A percentile compares a stretch with the other conserved stretches of the same genome.
Conservation (phyloP, 805 yeast species). For the Kodamaea fukazawae region DNA sequence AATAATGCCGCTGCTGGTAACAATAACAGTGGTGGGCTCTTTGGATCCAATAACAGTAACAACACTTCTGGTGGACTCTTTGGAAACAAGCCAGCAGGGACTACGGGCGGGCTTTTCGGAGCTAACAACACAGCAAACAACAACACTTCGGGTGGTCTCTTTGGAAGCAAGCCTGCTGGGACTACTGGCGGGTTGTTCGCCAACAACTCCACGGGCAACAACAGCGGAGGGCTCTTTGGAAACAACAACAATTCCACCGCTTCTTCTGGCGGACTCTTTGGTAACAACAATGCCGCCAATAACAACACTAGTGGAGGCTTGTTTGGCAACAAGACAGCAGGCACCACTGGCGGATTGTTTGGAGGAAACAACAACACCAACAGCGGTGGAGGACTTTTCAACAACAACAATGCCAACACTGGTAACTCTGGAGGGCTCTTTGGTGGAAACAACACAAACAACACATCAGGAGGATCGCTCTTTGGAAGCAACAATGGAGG, state of each 20-base stretch:
- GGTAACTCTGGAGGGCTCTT: constrained; percentile 27
- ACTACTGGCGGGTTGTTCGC: constrained; percentile 17
- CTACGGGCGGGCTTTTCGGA: constrained; percentile 26
- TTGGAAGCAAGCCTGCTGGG: constrained; percentile 28
- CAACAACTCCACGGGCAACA: constrained; percentile 15
- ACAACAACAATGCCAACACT: constrained; percentile 16
- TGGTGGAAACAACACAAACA: constrained; percentile 13
- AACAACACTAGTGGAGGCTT: constrained; percentile 12
- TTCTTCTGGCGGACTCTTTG: constrained; percentile 27
- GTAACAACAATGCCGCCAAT: constrained; percentile 11
- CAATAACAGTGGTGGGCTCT: constrained; percentile 24
- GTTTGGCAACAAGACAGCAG: constrained; percentile 28
- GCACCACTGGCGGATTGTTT: constrained; percentile 18
- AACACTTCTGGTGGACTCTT: constrained; percentile 12
- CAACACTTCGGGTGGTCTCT: constrained; percentile 42
- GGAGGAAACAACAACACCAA: constrained; percentile 18
- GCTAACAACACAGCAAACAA: constrained; percentile 19
- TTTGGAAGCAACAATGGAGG: constrained; percentile 12
- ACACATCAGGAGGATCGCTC: neutral
- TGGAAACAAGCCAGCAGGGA: constrained; percentile 14
- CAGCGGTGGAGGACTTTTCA: constrained; percentile 31
- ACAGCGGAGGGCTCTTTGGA: constrained; percentile 10
- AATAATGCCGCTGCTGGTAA: constrained; percentile 12
- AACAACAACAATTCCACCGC: constrained; percentile 8
- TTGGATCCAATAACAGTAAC: constrained; percentile 16